Conservation (phyloP, 345 rosid species). For the Rhizophora mangle region DNA sequence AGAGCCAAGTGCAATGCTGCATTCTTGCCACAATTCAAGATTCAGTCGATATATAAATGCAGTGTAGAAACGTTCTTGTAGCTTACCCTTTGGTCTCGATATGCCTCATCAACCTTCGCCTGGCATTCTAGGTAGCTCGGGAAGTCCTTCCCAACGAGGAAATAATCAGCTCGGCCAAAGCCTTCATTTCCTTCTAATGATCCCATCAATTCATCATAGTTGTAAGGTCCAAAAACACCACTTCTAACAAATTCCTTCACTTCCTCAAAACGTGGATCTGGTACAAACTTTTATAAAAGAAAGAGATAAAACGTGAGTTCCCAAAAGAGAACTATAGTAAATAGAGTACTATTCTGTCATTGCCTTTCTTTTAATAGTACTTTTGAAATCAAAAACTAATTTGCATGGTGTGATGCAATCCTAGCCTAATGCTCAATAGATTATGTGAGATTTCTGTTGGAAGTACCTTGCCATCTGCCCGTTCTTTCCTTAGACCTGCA, state of each 20-base stretch:
- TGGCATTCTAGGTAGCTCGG: constrained; percentile 81
- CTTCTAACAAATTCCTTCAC: constrained; percentile 60
- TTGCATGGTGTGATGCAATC: not conserved
- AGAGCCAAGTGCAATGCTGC: not conserved
- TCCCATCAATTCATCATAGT: constrained; percentile 61
- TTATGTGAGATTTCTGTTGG: not conserved
- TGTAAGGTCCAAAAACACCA: constrained; percentile 61
- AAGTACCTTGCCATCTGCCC: constrained; percentile 68
- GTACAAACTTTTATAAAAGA: constrained; percentile 49
- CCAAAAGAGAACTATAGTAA: not conserved
- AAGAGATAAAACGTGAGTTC: not conserved
- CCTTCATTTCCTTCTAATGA: constrained; percentile 86
- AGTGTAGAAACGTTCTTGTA: not conserved
- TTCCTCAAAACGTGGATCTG: constrained; percentile 71
- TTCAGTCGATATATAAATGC: not conserved
- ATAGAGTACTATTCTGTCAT: not conserved
- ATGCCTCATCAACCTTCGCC: constrained; percentile 68
- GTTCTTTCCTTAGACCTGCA: constrained; percentile 61
- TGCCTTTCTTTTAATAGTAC: not conserved
- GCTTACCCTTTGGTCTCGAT: constrained; percentile 58
- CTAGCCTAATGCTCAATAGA: not conserved
- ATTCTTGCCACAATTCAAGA: not conserved
- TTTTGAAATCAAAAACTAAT: no score
- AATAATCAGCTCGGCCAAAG: constrained; percentile 73
- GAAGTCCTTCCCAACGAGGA: constrained; percentile 86